phyloP scores from a whole-genome alignment of 345 rosid genomes.

The Hibiscus syriacus region DNA sequence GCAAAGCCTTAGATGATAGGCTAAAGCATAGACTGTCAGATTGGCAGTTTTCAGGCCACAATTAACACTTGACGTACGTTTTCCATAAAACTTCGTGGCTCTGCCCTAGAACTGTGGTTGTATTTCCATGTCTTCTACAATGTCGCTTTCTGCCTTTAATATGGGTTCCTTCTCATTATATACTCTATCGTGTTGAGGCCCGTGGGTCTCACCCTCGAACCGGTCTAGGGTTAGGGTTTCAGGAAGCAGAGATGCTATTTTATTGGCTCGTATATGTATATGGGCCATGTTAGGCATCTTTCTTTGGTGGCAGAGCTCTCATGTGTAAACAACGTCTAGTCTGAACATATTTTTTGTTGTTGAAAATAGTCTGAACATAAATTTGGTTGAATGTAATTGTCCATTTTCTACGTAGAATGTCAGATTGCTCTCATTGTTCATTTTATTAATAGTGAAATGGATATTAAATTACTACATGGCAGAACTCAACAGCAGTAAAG shows the following conservation, averaged over 20 bases:
- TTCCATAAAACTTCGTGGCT: too few relatives aligned
- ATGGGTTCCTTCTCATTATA: too few relatives aligned
- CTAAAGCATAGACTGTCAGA: too few relatives aligned
- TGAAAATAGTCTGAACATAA: not conserved
- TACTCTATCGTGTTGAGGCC: too few relatives aligned
- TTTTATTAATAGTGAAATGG: not conserved
- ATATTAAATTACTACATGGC: not conserved
- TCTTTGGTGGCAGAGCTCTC: not conserved
- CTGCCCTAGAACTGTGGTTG: too few relatives aligned
- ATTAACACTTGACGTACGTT: too few relatives aligned
- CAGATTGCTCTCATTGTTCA: not conserved
- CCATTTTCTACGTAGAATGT: not conserved
- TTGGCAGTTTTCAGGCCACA: too few relatives aligned
- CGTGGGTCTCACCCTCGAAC: too few relatives aligned
- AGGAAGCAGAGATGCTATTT: not conserved
- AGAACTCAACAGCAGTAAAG: not conserved
- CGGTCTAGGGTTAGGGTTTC: not conserved
- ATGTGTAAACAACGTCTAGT: slow-evolving; percentile 21
- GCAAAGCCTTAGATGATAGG: too few relatives aligned
- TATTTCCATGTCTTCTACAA: too few relatives aligned
- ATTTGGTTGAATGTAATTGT: not conserved
- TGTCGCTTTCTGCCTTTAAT: too few relatives aligned
- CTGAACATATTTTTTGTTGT: too few relatives aligned
- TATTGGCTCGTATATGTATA: not conserved
- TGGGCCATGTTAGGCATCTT: slow-evolving; percentile 1